phyloP scores from a whole-genome alignment of 306 rosid genomes.

The Mucuna pruriens region DNA sequence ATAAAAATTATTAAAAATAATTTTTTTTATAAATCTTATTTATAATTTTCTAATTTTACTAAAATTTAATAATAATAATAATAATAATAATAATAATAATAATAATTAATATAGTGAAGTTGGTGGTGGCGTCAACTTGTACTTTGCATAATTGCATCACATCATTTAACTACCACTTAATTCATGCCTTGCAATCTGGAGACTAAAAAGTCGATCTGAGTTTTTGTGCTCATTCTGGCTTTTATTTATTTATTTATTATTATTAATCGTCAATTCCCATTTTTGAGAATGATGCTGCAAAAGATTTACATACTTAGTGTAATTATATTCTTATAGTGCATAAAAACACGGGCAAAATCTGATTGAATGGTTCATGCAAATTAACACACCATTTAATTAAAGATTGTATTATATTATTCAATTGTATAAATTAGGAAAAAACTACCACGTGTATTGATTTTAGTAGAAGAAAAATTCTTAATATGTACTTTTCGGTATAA shows the following conservation, averaged over 20 bases:
- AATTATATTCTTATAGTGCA: not conserved
- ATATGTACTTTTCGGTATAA: no score
- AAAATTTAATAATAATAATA: no score
- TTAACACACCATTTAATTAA: not conserved
- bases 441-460: no score
- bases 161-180: not conserved
- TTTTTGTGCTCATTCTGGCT: not conserved
- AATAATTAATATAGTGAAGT: not conserved
- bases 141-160: not conserved
- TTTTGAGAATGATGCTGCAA: no score
- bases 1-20: no score
- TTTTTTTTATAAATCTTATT: no score
- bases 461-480: not conserved
- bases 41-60: no score
- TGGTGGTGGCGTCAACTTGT: not conserved
- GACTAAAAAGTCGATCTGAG: not conserved
- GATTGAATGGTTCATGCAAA: not conserved
- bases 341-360: not conserved
- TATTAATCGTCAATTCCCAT: no score
- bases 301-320: no score
- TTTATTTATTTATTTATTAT: no score
- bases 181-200: not conserved
- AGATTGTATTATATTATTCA: not conserved
- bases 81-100: no score
- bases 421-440: not conserved